These are phyloP conservation scores for Urtica urens DNA, from an alignment of 306 rosid genomes.

Conservation along the genomic window DNA sequence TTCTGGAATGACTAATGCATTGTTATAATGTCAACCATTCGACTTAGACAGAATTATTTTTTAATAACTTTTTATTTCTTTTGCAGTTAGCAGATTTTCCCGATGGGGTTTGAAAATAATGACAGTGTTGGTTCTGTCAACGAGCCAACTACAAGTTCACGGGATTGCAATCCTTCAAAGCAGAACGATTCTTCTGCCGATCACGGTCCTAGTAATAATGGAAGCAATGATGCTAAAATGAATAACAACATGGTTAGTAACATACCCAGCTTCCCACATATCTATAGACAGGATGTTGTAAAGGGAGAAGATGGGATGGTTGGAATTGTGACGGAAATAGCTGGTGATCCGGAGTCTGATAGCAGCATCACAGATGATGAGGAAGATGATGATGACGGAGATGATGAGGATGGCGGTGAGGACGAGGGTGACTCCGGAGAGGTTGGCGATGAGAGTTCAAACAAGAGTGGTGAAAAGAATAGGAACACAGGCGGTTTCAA, in stretches of 20 bases:
- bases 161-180: constrained; percentile 15
- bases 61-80: constrained; percentile 15
- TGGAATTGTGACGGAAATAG: constrained; percentile 88
- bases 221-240: constrained; percentile 33
- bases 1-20: constrained; percentile 13
- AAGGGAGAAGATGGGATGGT: constrained; percentile 41
- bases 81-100: constrained; percentile 21
- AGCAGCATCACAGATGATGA: constrained; percentile 58
- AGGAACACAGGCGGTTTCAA: constrained; percentile 27
- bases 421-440: constrained; percentile 25
- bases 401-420: constrained; percentile 26
- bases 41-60: constrained; percentile 3
- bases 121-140: constrained; percentile 25
- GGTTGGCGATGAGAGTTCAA: constrained; percentile 25
- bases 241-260: constrained; percentile 19
- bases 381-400: constrained; percentile 45
- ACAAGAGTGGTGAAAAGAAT: constrained; percentile 28
- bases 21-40: too few species aligned
- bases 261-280: constrained; percentile 23
- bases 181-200: constrained; percentile 17
- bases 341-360: constrained; percentile 85
- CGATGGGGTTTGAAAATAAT: constrained; percentile 53
- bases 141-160: constrained; percentile 26
- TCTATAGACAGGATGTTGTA: constrained; percentile 84
- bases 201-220: constrained; percentile 30